These are phyloP conservation scores for Medakamo hakoo DNA, from an alignment of 139 green algal species.

Conservation along the genomic window DNA sequence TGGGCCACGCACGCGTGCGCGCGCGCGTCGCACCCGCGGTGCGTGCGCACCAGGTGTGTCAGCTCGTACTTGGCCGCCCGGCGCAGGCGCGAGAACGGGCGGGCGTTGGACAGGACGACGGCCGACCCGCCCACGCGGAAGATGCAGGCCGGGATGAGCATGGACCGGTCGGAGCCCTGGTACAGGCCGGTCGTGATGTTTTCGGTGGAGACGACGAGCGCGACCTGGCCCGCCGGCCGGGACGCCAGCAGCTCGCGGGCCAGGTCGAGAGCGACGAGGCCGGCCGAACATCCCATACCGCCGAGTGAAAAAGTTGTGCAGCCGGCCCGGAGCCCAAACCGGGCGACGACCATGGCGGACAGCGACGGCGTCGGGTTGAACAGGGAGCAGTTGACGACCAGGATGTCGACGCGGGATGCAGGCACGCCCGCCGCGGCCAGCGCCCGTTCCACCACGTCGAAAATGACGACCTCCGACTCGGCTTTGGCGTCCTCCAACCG, in stretches of 20 bases:
- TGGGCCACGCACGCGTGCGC: constrained; percentile 77
- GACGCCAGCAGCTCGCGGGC: constrained; percentile 69
- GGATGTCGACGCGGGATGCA: constrained; percentile 65
- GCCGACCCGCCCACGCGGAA: constrained; percentile 84
- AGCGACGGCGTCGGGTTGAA: constrained; percentile 94
- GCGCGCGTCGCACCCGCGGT: constrained; percentile 76
- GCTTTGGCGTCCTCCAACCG: constrained; percentile 46
- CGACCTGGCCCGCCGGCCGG: constrained; percentile 15
- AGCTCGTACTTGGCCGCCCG: constrained; percentile 75
- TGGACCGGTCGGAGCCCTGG: constrained; percentile 72
- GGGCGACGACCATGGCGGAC: constrained; percentile 89
- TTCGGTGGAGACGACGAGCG: constrained; percentile 85
- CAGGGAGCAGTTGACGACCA: constrained; percentile 92
- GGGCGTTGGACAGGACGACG: constrained; percentile 81
- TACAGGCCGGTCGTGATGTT: constrained; percentile 99
- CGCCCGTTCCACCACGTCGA: constrained; percentile 37
- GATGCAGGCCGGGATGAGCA: constrained; percentile 95
- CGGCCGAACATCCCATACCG: constrained; percentile 87
- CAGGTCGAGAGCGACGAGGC: constrained; percentile 76
- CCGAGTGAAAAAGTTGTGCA: constrained; percentile 82
- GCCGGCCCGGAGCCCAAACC: constrained; percentile 82
- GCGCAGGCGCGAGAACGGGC: constrained; percentile 19
- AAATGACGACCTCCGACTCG: constrained; percentile 78
- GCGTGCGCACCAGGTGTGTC: constrained; percentile 69
- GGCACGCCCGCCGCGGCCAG: constrained; percentile 30